Base-by-base conservation (phyloP, 2,329 filamentous ascomycete species). In the Periconia digitata region DNA sequence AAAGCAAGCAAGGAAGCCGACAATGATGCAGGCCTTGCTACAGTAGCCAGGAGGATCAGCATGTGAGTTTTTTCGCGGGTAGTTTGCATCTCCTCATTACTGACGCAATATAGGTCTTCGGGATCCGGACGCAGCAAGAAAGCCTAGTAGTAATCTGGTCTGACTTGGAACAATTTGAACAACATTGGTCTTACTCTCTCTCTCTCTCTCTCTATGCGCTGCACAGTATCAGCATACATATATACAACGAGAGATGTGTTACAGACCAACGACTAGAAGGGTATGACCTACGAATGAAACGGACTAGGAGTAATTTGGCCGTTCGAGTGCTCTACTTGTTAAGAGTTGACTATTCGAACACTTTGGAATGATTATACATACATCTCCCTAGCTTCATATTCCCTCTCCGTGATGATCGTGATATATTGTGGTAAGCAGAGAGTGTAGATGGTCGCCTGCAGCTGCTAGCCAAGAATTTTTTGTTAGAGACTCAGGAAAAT, bases 31-130 rank as follows among this genome's bases (percentile, higher is more conserved):
- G 89, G 89, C 63, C 74, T 99, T 65, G 89, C 92, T 62, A 86
- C 87, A 54, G 84, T 99, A 51, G 94, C 91, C 21, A 83, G 94
- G 73, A 85, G 92, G 71, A 87, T 99, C 64, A 96, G 91, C 87
- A 95, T 95, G 94, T 97, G 77, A 89, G 89, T 72, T 15, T 16
- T 15, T n/a, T n/a, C 10, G 8, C n/a, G 15, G 8, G 12, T 8
- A 13, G 2, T 18, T 42, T 18, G n/a, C 18, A 20, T 6, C 10
- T 47, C 10, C 7, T n/a, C 15, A 50, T n/a, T 15, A 42, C 51
- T 65, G 40, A 67, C 54, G 6, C 8, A 13, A 0, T 20, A 3
- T 21, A 75, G 72, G 73, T 75, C 73, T 45, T 70, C 71, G 44
- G 72, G 73, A 44, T 71, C 71, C 24, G 58, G 68, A 46, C 63